Evolutionary conservation across 1,284 basidiomycete genomes (phyloP), one percentile per base, ranked within the genome.

Genomic region (Irpex sp.): DNA sequence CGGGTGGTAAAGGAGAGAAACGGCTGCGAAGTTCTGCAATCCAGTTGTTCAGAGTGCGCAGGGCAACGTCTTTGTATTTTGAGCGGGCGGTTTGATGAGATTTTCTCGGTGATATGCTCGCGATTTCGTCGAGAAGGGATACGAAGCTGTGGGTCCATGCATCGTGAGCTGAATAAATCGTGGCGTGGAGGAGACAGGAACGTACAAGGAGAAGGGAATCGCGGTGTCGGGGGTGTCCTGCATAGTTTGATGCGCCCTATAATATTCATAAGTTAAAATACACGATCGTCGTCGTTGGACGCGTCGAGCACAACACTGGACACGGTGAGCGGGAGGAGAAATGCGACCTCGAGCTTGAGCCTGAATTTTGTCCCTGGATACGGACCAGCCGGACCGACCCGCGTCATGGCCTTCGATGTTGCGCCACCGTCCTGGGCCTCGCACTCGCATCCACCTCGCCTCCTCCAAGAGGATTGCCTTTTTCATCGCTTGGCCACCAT

Each of bases 21-120:
- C 71, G 65, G 19, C 61, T 66, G 59, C 72, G 78, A 28, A 87
- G 72, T 14, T 72, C 70, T 1, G 67, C 62, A 9, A 80, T 67
- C 87, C 87, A 89, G 58, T 71, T 73, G 4, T 65, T 66, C 59
- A 85, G 79, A 10, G 80, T 74, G 78, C 67, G 21, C 28, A 57
- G 16, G 14, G 18, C 6, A 48, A 61, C n/a, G 48, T 57, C 59
- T 19, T 57, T 47, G 35, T 49, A 16, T 19, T 35, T 52, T 14
- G 4, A 3, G n/a, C 35, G 28, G 63, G 69, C 56, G 64, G 65
- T 58, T 67, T 57, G 45, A 8, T 61, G 64, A 16, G 48, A 56
- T 28, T 66, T 64, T 53, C 67, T 62, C 59, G 64, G 65, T 37
- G 33, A 42, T 33, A 76, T 70, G 51, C 66, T 64, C n/a, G 81